Base-by-base conservation (phyloP, 345 rosid genomes). In the Eucalyptus curtisii region DNA sequence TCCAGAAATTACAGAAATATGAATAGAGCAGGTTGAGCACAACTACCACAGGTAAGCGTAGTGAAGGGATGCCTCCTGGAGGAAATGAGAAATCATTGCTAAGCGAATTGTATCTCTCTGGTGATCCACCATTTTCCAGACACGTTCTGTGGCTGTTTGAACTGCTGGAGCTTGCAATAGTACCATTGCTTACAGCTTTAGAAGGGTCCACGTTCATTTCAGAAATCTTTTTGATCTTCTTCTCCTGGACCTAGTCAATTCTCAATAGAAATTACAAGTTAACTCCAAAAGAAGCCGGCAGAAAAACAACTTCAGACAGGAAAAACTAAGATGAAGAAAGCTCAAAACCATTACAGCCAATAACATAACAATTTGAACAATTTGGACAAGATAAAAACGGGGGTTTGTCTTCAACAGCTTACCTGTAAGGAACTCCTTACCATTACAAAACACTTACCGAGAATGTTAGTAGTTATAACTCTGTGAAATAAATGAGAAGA, bases 1-100 rank as follows among this genome's bases (percentile, higher is more conserved):
- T 40, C 47, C 30, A 40, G 30, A 76, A 40, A 76, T 20, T 50
- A 86, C 50, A 49, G 50, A 11, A 42, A 49, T 10, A 49, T 31
- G 27, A 52, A 45, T 50, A 86, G 48, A 86, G 87, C 44, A 40
- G 88, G 55, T 17, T 76, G 79, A 68, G 88, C 47, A 86, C 88
- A 91, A 94, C 94, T 95, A 98, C 99, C 99, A 94, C 95, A 85
- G 99, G 99, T 88, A 98, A 92, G 66, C 88, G 99, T 86, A 98
- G 93, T 57, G 98, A 96, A 33, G 98, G 93, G 91, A 96, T 90
- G 93, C 96, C 96, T 86, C 97, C 96, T 31, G 92, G 92, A 88
- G 97, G 96, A 87, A 95, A 90, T 24, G 94, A 88, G 90, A 93
- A 93, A 89, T 96, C 96, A 88, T 91, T 94, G 93, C 91, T 90